Conservation (phyloP, 768 basidiomycete species). For the Leucocoprinus birnbaumii region DNA sequence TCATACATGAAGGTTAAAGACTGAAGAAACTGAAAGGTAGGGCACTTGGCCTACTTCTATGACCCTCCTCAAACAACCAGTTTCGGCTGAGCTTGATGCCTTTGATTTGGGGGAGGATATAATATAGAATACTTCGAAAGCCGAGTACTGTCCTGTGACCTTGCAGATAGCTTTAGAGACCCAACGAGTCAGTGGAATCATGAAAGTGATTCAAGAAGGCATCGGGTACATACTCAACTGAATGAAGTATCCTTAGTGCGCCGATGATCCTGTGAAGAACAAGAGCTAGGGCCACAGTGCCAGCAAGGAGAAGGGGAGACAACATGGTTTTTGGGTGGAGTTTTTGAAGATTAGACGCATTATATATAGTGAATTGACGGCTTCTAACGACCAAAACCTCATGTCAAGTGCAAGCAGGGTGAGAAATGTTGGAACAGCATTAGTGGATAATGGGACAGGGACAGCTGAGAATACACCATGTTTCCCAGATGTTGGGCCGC, state of each 20-base stretch:
- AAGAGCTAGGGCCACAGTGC: neutral
- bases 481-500: neutral
- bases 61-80: slow-evolving; percentile 25
- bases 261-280: slow-evolving; percentile 4
- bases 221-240: slow-evolving; percentile 24
- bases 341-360: no score
- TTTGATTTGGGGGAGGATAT: slow-evolving; percentile 24
- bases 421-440: neutral
- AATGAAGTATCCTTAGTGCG: slow-evolving; percentile 9
- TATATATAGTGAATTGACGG: neutral
- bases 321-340: neutral
- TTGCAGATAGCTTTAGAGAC: slow-evolving; percentile 25
- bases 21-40: neutral
- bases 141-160: slow-evolving; percentile 28
- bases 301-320: slow-evolving; percentile 1
- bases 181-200: neutral
- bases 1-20: neutral
- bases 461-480: no score
- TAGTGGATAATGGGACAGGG: neutral
- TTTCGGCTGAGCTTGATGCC: slow-evolving; percentile 30
- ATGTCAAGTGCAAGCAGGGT: neutral
- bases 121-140: slow-evolving; percentile 19
- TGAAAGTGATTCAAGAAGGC: neutral
- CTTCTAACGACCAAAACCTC: neutral
- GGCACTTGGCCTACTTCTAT: slow-evolving; percentile 17